Base-by-base conservation (phyloP, 2,329 filamentous ascomycete species). In the Aspergillus quadricinctus region DNA sequence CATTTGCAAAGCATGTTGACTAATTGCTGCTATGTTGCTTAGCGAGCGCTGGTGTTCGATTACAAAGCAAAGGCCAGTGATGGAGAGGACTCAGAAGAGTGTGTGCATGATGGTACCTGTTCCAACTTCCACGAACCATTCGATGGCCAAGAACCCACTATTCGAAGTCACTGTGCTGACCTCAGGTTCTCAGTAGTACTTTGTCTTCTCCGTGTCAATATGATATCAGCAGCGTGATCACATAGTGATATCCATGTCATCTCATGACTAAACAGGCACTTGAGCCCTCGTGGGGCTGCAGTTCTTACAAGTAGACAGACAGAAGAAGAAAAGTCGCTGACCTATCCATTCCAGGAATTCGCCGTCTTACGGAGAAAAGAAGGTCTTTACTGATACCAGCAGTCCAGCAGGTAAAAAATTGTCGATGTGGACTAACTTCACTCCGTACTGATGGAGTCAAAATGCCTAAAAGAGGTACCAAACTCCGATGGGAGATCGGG, bases 331-430 rank as follows among this genome's bases (percentile, higher is more conserved):
- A 35, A 14, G 5, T 4, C 11, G 2, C 31, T 17, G 31, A 35
- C 14, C 31, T 35, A 17, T 17, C 31, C 31, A 35, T 35, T 3
- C 14, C 5, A 49, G 27, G 43, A 59, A 50, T 57, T 49, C 56
- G 49, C 58, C 53, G 48, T 52, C 48, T 56, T 48, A 45, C 58
- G 50, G 58, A 54, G 50, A 41, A 31, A 55, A 49, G 3, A 23
- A 23, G 23, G 23, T 3, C 23, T 23, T 23, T 23, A 23, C n/a
- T n/a, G n/a, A n/a, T n/a, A n/a, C n/a, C n/a, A n/a, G n/a, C n/a
- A n/a, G n/a, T n/a, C n/a, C n/a, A n/a, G n/a, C n/a, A 48, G 41
- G 17, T 31, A 14, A 52, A n/a, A 23, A 31, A 1, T 11, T 17
- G 14, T 45, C 11, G 7, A 49, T 49, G 48, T 54, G 45, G 41